Evolutionary conservation across 495 filamentous ascomycete genomes (phyloP), one percentile per base, ranked within the genome.

Genomic region (Parathielavia appendiculata): DNA sequence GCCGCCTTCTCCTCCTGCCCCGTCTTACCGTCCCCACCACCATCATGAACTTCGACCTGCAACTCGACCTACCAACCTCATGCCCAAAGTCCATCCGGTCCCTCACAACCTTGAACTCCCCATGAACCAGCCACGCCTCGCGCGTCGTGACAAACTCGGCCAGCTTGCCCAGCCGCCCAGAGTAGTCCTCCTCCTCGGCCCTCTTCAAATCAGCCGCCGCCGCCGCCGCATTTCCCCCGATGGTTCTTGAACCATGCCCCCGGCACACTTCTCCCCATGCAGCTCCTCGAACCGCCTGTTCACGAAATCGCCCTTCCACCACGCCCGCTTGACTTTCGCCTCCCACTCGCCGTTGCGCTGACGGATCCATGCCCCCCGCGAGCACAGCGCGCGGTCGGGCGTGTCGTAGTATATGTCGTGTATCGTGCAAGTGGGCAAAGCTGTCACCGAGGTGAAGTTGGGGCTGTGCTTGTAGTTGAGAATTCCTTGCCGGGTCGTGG

Each of bases 41-140:
- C 35, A 38, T 2, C 35, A 14, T 38, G 13, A 32, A 11, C 41
- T 58, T 57, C 54, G n/a, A 48, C 54, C 45, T 48, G 32, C 36
- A 73, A 48, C 59, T 79, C 72, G 16, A 75, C 64, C 66, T 79
- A 71, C 74, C 69, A 17, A 72, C 67, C 32, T 60, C 46, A 43
- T 77, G 68, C 57, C 73, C 72, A 59, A 72, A 69, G 59, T 76
- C 59, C 48, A 65, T 64, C 23, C 59, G 44, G 34, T 73, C 68
- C 45, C 73, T 56, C 45, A 70, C 71, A 34, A 73, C 63, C 36
- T 41, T 58, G 54, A 76, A 74, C 35, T 64, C 66, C 16, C 54
- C 47, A 43, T 76, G 69, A 1, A 70, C 72, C 12, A 69, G 19
- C 63, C 68, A 74, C 35, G 58, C 40, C 51, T 68, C 64, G 14